Conservation (phyloP, 2,329 filamentous ascomycete genomes). For the Colletotrichum sansevieriae region DNA sequence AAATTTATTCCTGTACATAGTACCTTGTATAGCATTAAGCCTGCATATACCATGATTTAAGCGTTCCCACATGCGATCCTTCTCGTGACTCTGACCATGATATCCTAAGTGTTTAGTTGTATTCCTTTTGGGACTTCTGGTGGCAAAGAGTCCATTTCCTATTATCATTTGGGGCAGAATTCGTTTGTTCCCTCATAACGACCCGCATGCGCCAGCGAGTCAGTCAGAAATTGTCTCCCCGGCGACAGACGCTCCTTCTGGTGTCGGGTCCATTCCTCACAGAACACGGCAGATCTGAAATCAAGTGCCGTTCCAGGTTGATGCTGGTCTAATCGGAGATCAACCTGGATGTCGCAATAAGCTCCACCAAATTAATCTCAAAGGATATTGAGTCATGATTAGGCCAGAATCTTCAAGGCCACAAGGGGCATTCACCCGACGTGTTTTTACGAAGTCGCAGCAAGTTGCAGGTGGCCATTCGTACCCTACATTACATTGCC, state of each 20-base stretch:
- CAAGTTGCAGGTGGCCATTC: too few species aligned
- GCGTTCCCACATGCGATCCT: background rate
- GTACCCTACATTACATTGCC: background rate
- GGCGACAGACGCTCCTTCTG: background rate
- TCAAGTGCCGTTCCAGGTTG: constrained; percentile 10
- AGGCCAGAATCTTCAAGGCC: too few species aligned
- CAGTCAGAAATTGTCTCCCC: too few species aligned
- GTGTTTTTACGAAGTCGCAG: too few species aligned
- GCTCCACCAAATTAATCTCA: constrained; percentile 5
- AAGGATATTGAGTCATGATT: constrained; percentile 19
- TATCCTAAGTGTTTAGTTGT: background rate
- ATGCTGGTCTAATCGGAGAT: background rate
- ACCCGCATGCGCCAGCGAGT: too few species aligned
- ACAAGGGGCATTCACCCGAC: too few species aligned
- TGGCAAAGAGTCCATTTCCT: too few species aligned
- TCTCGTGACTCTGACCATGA: background rate
- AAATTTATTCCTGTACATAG: constrained; percentile 40
- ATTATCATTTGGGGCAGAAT: too few species aligned
- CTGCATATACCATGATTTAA: constrained; percentile 36
- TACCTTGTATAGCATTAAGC: constrained; percentile 39
- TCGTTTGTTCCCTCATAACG: too few species aligned
- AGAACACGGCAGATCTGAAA: background rate
- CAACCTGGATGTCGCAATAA: constrained; percentile 14
- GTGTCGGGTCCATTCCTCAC: background rate
- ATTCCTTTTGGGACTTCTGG: too few species aligned